Percentiles rank a stretch among this genome's conserved stretches.
Conservation (phyloP, 2,329 filamentous ascomycete genomes). For the Fusarium aywerte region DNA sequence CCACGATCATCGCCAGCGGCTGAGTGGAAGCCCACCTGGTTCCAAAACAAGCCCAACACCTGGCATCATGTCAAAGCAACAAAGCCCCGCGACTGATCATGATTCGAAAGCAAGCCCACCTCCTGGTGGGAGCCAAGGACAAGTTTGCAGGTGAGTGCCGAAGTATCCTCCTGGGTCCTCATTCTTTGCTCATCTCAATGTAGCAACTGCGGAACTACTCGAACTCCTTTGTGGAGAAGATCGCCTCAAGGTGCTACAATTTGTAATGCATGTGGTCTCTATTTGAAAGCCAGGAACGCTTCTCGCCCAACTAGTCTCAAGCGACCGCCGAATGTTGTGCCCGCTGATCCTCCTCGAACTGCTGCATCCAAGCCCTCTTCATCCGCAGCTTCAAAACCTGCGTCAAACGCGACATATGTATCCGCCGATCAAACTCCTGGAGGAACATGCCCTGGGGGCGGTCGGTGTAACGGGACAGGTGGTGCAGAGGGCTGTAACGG, state of each 20-base stretch:
- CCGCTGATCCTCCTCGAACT: slow-evolving; percentile 56
- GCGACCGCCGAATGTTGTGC: slow-evolving; percentile 69
- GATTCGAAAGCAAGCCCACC: slow-evolving; percentile 39
- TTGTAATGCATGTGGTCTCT: slow-evolving; percentile 96
- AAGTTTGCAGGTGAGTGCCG: slow-evolving; percentile 74
- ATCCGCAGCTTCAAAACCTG: slow-evolving; percentile 54
- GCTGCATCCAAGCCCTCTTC: slow-evolving; percentile 53
- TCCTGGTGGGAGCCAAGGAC: slow-evolving; percentile 51
- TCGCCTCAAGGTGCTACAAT: slow-evolving; percentile 94
- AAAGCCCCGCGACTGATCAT: slow-evolving; percentile 47
- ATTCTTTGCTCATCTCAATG: slow-evolving; percentile 6
- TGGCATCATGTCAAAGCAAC: slow-evolving; percentile 43
- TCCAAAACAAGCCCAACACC: slow-evolving; percentile 43
- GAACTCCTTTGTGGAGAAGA: slow-evolving; percentile 93
- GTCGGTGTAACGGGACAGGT: slow-evolving; percentile 94
- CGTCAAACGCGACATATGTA: slow-evolving; percentile 73
- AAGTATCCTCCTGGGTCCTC: background rate
- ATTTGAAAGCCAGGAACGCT: slow-evolving; percentile 92
- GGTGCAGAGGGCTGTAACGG: slow-evolving; percentile 95
- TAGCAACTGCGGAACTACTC: slow-evolving; percentile 95
- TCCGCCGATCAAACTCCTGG: slow-evolving; percentile 77
- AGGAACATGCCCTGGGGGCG: slow-evolving; percentile 95
- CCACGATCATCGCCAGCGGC: slow-evolving; percentile 29
- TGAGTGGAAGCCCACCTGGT: slow-evolving; percentile 45
- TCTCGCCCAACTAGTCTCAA: slow-evolving; percentile 91